These are phyloP conservation scores for Ceratocystis cubensis DNA, from an alignment of 2,329 filamentous ascomycete genomes.

Conservation along the genomic window DNA sequence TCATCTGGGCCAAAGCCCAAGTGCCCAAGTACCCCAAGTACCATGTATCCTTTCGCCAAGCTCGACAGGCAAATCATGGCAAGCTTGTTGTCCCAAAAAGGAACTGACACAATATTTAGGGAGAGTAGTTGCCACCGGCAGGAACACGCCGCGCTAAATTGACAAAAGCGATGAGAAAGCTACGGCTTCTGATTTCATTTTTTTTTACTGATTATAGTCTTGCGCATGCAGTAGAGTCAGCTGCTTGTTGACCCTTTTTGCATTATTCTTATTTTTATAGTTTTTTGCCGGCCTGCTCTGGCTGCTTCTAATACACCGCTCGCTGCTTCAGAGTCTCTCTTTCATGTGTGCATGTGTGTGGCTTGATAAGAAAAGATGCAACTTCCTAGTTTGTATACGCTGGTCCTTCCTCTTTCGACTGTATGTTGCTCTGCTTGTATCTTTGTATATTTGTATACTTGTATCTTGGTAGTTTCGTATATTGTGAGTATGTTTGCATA, in stretches of 20 bases:
- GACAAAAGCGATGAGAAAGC: neutral
- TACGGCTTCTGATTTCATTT: neutral
- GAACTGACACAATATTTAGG: conserved; percentile 5
- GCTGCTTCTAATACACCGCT: neutral
- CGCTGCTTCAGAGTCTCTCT: neutral
- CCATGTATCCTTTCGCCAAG: neutral
- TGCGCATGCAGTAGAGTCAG: neutral
- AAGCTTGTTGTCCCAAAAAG: neutral
- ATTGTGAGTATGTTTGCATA: neutral
- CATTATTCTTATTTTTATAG: neutral
- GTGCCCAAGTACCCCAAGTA: neutral
- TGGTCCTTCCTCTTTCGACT: neutral
- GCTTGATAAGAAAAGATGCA: neutral
- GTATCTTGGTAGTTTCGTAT: neutral
- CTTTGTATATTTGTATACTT: neutral
- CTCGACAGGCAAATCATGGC: neutral
- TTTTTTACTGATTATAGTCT: neutral
- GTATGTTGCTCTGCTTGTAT: neutral
- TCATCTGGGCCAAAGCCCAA: neutral
- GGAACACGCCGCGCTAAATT: neutral
- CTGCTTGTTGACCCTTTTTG: neutral
- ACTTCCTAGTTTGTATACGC: neutral
- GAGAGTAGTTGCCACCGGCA: conserved; percentile 7
- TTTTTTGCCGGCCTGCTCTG: neutral
- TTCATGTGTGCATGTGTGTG: neutral